Evolutionary conservation across 2,329 filamentous ascomycete genomes (phyloP).

Genomic region (Botrytis medusae): DNA sequence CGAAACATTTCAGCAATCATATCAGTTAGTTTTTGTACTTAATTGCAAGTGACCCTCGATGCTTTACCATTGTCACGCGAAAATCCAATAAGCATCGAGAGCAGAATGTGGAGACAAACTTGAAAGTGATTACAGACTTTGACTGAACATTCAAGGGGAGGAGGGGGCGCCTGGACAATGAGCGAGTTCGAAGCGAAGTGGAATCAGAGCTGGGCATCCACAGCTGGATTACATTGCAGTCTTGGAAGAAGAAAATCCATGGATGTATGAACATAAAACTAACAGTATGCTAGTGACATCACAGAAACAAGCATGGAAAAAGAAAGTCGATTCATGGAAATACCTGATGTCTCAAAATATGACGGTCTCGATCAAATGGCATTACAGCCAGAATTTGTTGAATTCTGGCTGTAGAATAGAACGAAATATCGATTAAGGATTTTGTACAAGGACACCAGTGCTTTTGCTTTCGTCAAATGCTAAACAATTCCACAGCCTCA

Average conservation of each 20-base stretch:
- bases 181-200: not conserved
- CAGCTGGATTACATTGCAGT: not conserved
- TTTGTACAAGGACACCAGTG: slow-evolving; percentile 8
- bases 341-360: not conserved
- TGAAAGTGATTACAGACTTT: too few relatives aligned
- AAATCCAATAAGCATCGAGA: too few relatives aligned
- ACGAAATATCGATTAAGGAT: not conserved
- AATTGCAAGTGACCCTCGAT: not conserved
- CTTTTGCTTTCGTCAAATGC: not conserved
- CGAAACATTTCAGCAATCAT: not conserved
- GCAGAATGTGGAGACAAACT: too few relatives aligned
- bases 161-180: too few relatives aligned
- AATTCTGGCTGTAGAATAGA: not conserved
- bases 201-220: not conserved
- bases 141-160: not conserved
- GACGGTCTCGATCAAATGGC: not conserved
- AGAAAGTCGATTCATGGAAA: not conserved
- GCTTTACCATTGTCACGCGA: not conserved
- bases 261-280: not conserved
- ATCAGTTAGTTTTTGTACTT: too few relatives aligned
- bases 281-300: not conserved
- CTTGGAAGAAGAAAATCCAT: not conserved
- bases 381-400: not conserved
- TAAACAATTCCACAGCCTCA: not conserved
- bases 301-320: not conserved